phyloP scores from a whole-genome alignment of 805 yeast genomes.

The Hanseniaspora taiwanica region DNA sequence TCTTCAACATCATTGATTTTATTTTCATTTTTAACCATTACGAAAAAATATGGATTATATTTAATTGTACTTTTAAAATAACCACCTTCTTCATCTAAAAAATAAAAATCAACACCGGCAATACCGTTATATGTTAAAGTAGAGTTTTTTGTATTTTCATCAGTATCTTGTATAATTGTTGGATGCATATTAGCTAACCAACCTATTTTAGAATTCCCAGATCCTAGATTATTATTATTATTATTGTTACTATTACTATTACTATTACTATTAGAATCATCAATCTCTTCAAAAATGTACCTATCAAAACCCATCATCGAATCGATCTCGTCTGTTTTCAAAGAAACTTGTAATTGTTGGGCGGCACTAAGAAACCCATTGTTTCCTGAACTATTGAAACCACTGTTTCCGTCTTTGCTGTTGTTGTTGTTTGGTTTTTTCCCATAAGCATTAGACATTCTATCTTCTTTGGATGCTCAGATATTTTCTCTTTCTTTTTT shows the following conservation, averaged over 20 bases:
- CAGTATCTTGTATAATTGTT: constrained; percentile 47
- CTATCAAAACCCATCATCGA: constrained; percentile 80
- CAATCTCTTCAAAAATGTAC: constrained; percentile 50
- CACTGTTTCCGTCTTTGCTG: constrained; percentile 25
- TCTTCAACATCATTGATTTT: constrained; percentile 69
- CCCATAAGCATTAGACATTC: constrained; percentile 5
- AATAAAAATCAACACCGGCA: constrained; percentile 89
- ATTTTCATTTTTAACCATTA: constrained; percentile 38
- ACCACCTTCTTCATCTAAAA: constrained; percentile 93
- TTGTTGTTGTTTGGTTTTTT: constrained; percentile 19
- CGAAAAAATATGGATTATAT: constrained; percentile 77
- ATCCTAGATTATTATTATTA: too few relatives aligned
- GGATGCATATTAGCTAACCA: constrained; percentile 95
- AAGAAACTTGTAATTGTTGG: constrained; percentile 37
- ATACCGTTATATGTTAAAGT: constrained; percentile 34
- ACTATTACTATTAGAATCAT: constrained; percentile 1
- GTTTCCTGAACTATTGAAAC: constrained; percentile 1
- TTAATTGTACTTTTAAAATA: constrained; percentile 75
- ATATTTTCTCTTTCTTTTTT: neutral
- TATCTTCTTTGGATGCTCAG: neutral
- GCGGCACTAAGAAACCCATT: constrained; percentile 10
- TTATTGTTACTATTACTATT: too few relatives aligned
- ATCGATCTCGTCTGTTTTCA: constrained; percentile 58
- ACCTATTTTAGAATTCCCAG: too few relatives aligned
- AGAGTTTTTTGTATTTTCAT: too few relatives aligned